Conservation (phyloP, 257 asterid species). For the Solanum dulcamara region DNA sequence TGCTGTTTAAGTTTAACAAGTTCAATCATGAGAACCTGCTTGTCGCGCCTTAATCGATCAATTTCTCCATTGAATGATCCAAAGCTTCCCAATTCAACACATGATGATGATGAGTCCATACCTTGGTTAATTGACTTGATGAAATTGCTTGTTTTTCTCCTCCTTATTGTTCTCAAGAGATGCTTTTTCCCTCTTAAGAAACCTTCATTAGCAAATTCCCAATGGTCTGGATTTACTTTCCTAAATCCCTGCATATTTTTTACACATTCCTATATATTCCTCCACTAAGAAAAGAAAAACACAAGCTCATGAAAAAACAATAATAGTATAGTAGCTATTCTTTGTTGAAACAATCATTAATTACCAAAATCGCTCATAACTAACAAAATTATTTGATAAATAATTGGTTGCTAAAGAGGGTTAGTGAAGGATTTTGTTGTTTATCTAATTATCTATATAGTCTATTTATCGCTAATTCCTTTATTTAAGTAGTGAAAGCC, state of each 20-base stretch:
- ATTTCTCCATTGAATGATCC: conserved; percentile 20
- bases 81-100: conserved; percentile 24
- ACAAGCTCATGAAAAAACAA: background rate
- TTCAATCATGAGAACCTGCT: conserved; percentile 21
- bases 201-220: conserved; percentile 48
- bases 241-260: conserved; percentile 36
- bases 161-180: conserved; percentile 20
- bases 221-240: conserved; percentile 35
- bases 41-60: conserved; percentile 27
- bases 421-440: background rate
- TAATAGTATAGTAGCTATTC: background rate
- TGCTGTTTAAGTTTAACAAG: conserved; percentile 32
- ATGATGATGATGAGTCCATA: conserved; percentile 3
- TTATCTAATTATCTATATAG: background rate
- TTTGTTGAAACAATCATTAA: background rate
- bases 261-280: background rate
- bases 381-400: background rate
- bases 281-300: background rate
- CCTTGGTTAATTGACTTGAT: background rate
- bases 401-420: background rate
- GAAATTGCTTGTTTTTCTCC: conserved; percentile 19
- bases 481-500: background rate
- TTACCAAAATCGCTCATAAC: background rate
- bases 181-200: conserved; percentile 31
- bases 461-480: background rate